Conservation (phyloP, 139 green algal genomes). For the Picochlorum sp. region DNA sequence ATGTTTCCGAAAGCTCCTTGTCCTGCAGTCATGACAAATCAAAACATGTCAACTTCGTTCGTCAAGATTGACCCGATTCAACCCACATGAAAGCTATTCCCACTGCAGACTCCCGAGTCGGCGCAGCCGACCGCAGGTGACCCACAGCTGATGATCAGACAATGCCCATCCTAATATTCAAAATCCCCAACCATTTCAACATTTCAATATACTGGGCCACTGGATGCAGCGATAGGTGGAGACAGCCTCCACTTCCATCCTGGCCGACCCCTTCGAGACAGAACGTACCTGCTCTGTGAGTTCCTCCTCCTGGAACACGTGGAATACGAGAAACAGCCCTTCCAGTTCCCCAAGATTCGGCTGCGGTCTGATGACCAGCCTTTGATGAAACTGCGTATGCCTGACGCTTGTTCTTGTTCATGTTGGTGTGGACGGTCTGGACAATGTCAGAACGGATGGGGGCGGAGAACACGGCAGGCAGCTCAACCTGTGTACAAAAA, state of each 20-base stretch:
- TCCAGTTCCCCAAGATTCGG: slow-evolving; percentile 98
- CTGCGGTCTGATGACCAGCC: slow-evolving; percentile 93
- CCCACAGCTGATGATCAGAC: neutral
- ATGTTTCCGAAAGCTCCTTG: slow-evolving; percentile 99
- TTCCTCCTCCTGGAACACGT: slow-evolving; percentile 92
- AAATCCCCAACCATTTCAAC: neutral
- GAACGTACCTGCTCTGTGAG: slow-evolving; percentile 71
- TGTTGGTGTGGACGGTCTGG: slow-evolving; percentile 76
- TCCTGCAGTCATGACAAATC: slow-evolving; percentile 32
- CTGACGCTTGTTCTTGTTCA: slow-evolving; percentile 96
- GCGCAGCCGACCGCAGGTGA: neutral
- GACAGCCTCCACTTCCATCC: neutral
- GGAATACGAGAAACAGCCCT: slow-evolving; percentile 99
- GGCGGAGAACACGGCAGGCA: slow-evolving; percentile 85
- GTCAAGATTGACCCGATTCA: no score
- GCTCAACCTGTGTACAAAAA: slow-evolving; percentile 42
- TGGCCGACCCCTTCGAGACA: neutral
- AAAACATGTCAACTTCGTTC: neutral
- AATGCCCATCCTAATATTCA: neutral
- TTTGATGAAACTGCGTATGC: slow-evolving; percentile 88
- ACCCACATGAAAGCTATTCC: no score
- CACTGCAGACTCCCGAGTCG: neutral
- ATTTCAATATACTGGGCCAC: no score
- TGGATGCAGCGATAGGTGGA: no score
- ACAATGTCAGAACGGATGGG: slow-evolving; percentile 91